Base-by-base conservation (phyloP, 2,329 filamentous ascomycete genomes). In the Tolypocladium endophyticum region DNA sequence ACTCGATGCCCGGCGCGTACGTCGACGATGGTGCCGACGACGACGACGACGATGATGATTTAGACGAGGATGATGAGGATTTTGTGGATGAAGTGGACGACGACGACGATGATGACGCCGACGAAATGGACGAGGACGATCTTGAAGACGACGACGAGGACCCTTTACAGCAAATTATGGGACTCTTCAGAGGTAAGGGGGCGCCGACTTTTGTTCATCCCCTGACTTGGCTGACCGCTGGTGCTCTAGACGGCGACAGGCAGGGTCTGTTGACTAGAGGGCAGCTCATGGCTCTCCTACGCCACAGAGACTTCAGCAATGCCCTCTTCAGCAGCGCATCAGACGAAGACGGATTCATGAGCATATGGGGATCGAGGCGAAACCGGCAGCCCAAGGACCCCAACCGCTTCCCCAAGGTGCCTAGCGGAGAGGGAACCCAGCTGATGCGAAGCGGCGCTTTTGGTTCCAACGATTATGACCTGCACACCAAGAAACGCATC, bases 371-470 rank as follows among this genome's bases (percentile, higher is more conserved):
- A 47, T 71, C 78, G 39, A 74, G 80, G 55, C 77, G 81, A 58
- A 70, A 73, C 25, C 69, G 69, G 14, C 64, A 64, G 1, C 67
- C 66, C 11, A 77, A 73, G n/a, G 81, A 85, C 60, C 79, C 79
- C 2, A 73, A 85, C 62, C 76, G 83, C 53, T 92, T 92, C 61
- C 90, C 92, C n/a, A 89, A 89, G 66, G 85, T 96, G 0, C 93
- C 93, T 0, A 96, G 87, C 67, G 85, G 89, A 14, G 81, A 85
- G 62, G 93, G 94, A 9, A 79, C 74, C 56, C 84, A 87, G 65
- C 76, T 97, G 62, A 96, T 97, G 92, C 79, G 84, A 45, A 88
- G 87, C 36, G 93, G 93, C 1, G 79, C 78, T 2, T 97, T 97
- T 74, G 93, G 93, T 39, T 79, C 79, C 23, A 88, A 86, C 60